phyloP scores from a whole-genome alignment of 768 basidiomycete species.

The Pleurotus tuber-regium region DNA sequence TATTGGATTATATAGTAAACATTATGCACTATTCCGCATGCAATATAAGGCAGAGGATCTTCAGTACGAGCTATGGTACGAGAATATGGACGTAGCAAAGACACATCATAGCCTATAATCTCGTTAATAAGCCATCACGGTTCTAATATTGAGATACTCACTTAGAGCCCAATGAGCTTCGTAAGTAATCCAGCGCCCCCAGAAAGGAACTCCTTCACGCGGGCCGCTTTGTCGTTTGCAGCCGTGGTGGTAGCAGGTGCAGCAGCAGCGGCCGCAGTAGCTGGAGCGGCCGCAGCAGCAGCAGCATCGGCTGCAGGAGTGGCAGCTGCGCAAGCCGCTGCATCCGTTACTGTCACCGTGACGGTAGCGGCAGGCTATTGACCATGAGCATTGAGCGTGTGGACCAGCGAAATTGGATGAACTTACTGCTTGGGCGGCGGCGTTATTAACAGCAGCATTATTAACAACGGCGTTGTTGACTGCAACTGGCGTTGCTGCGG shows the following conservation, averaged over 20 bases:
- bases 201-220: conserved; percentile 6
- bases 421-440: not conserved
- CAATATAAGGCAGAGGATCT: not conserved
- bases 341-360: not conserved
- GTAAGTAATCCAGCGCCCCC: conserved; percentile 4
- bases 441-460: not conserved
- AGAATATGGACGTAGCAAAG: not conserved
- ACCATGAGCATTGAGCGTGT: too few species aligned
- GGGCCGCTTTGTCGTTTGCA: not conserved
- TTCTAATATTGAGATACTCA: not conserved
- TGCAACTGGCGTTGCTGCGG: conserved; percentile 4
- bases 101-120: too few species aligned
- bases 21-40: conserved; percentile 9
- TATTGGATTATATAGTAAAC: conserved; percentile 3
- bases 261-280: not conserved
- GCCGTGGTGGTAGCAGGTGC: not conserved
- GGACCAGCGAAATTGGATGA: too few species aligned
- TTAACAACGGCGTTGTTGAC: not conserved
- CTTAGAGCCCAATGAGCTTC: conserved; percentile 1
- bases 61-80: not conserved
- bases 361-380: not conserved
- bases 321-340: not conserved
- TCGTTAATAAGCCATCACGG: not conserved
- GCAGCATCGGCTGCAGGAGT: not conserved
- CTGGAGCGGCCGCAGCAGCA: not conserved